These are phyloP conservation scores for Quercus berberidifolia DNA, from an alignment of 306 rosid species.

Conservation along the genomic window DNA sequence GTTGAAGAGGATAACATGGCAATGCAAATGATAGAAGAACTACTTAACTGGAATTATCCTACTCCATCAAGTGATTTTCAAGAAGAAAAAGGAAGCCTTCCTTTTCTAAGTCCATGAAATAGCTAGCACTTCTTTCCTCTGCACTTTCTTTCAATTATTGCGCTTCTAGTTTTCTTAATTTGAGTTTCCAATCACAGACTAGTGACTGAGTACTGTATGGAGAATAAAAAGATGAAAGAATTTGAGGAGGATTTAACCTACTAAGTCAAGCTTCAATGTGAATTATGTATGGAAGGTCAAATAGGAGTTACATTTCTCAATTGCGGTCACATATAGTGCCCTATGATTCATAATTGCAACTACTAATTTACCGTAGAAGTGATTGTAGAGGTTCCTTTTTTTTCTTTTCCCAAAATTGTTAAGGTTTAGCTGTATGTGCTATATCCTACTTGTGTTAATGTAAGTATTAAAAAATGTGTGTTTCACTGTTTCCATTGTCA, in stretches of 20 bases:
- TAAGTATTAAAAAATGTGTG: not conserved
- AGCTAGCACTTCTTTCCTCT: slow-evolving; percentile 2
- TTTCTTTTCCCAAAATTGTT: not conserved
- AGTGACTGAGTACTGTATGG: not conserved
- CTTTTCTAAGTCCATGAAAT: slow-evolving; percentile 21
- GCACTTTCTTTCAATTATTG: slow-evolving; percentile 23
- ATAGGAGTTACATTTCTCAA: not conserved
- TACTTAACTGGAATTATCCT: slow-evolving; percentile 76
- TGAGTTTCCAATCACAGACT: not conserved
- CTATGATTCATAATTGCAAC: slow-evolving; percentile 17
- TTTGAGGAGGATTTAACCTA: not conserved
- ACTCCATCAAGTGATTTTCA: slow-evolving; percentile 29
- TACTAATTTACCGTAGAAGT: not conserved
- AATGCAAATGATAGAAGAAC: slow-evolving; percentile 93
- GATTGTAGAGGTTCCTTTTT: not conserved
- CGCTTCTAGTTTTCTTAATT: not conserved
- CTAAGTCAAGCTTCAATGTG: not conserved
- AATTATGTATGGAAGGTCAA: not conserved
- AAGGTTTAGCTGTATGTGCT: not conserved
- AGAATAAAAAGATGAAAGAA: not conserved
- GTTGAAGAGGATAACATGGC: slow-evolving; percentile 81
- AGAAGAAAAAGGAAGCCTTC: slow-evolving; percentile 20
- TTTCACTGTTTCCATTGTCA: too few relatives aligned
- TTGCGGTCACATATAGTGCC: not conserved
- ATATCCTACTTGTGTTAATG: not conserved